phyloP scores from a whole-genome alignment of 257 asterid genomes.

The Lavandula angustifolia region DNA sequence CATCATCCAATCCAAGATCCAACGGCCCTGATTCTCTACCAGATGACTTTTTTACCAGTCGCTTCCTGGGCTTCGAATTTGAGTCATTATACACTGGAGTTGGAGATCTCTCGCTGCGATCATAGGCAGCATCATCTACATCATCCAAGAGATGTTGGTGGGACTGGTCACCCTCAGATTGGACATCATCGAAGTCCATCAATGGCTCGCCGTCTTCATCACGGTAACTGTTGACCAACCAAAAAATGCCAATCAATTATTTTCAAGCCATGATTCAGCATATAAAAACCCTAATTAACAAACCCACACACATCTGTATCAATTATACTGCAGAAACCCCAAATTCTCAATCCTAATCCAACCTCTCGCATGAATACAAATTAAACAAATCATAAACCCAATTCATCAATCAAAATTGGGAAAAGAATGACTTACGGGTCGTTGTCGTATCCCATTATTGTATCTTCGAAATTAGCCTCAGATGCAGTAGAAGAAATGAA shows the following conservation, averaged over 20 bases:
- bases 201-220: constrained; percentile 91
- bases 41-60: constrained; percentile 64
- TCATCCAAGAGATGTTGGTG: constrained; percentile 45
- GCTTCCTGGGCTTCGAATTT: constrained; percentile 63
- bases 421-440: constrained; percentile 50
- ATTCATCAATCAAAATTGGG: neutral
- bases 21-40: constrained; percentile 35
- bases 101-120: constrained; percentile 54
- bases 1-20: constrained; percentile 51
- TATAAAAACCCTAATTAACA: constrained; percentile 10
- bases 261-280: constrained; percentile 17
- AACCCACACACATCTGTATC: neutral
- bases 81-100: constrained; percentile 64
- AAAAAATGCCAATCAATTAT: constrained; percentile 6
- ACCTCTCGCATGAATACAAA: neutral
- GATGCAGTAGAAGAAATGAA: neutral
- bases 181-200: constrained; percentile 66
- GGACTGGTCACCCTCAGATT: constrained; percentile 61
- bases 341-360: constrained; percentile 15
- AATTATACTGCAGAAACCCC: constrained; percentile 13
- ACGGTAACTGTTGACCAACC: constrained; percentile 46
- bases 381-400: constrained; percentile 24
- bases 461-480: constrained; percentile 12
- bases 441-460: constrained; percentile 53
- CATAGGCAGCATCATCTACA: constrained; percentile 35